phyloP scores from a whole-genome alignment of 1,284 basidiomycete genomes.

The Clitocybe nebularis region DNA sequence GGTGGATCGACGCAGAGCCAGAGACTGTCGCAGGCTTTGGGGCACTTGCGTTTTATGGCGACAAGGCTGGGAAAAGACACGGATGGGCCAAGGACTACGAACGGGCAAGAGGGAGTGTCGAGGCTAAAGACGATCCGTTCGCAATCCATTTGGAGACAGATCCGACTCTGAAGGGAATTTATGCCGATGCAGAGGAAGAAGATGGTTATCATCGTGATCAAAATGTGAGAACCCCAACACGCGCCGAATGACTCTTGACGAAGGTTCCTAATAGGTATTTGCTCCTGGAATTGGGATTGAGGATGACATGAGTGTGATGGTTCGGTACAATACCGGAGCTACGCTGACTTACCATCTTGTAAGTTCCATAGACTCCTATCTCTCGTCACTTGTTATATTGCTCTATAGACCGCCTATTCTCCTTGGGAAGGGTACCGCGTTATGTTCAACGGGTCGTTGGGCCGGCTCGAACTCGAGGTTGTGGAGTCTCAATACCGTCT shows the following conservation, averaged over 20 bases:
- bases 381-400: background rate
- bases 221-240: constrained; percentile 37
- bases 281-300: constrained; percentile 49
- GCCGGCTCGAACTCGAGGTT: constrained; percentile 51
- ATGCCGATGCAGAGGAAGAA: constrained; percentile 38
- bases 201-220: constrained; percentile 42
- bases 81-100: constrained; percentile 49
- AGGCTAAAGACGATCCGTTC: constrained; percentile 46
- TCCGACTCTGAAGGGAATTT: constrained; percentile 42
- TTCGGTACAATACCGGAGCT: constrained; percentile 44
- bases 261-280: constrained; percentile 44
- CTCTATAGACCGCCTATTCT: constrained; percentile 33
- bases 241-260: too few species aligned
- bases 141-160: constrained; percentile 47
- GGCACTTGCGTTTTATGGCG: constrained; percentile 46
- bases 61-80: constrained; percentile 40
- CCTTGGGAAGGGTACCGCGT: constrained; percentile 49
- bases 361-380: too few species aligned
- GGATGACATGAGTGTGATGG: constrained; percentile 51
- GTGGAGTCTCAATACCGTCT: constrained; percentile 41
- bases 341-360: constrained; percentile 47
- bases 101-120: constrained; percentile 42
- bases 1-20: constrained; percentile 51
- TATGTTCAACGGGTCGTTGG: constrained; percentile 51
- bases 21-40: constrained; percentile 48